Conservation (phyloP, 495 filamentous ascomycete species). For the Aspergillus incahuasiensis region DNA sequence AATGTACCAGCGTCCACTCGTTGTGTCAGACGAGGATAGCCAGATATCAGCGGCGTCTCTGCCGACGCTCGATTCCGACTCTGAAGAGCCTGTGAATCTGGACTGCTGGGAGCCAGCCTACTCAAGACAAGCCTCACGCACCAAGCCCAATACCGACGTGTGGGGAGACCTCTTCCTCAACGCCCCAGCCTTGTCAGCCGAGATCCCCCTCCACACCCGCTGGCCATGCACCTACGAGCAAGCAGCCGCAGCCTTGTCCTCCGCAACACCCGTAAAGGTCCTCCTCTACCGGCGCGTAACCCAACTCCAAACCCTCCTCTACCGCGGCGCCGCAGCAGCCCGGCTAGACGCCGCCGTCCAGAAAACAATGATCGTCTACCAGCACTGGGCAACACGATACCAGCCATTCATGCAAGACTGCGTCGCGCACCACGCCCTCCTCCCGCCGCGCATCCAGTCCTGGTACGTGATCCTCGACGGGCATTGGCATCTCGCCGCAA, state of each 20-base stretch:
- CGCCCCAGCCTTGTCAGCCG: background rate
- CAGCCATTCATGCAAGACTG: slow-evolving; percentile 1
- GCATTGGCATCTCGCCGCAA: slow-evolving; percentile 2
- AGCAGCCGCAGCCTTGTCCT: background rate
- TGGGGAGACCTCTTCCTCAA: slow-evolving; percentile 3
- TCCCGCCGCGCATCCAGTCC: background rate
- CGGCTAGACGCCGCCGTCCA: background rate
- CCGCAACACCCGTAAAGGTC: slow-evolving; percentile 2
- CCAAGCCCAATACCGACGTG: background rate
- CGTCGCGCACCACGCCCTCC: background rate
- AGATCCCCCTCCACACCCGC: background rate
- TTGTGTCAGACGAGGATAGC: slow-evolving; percentile 1
- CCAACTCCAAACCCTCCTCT: slow-evolving; percentile 3
- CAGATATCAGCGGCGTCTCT: background rate
- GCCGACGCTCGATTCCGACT: background rate
- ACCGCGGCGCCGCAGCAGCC: background rate
- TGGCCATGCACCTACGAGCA: slow-evolving; percentile 1
- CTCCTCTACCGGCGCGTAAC: slow-evolving; percentile 5
- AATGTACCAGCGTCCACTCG: slow-evolving; percentile 1
- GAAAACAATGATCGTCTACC: background rate
- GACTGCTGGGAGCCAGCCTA: background rate
- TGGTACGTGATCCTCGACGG: slow-evolving; percentile 3
- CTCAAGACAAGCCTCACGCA: background rate
- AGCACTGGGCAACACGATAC: background rate
- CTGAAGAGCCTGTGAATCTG: background rate